Evolutionary conservation across 345 rosid genomes (phyloP).

Genomic region (Litchi chinensis): DNA sequence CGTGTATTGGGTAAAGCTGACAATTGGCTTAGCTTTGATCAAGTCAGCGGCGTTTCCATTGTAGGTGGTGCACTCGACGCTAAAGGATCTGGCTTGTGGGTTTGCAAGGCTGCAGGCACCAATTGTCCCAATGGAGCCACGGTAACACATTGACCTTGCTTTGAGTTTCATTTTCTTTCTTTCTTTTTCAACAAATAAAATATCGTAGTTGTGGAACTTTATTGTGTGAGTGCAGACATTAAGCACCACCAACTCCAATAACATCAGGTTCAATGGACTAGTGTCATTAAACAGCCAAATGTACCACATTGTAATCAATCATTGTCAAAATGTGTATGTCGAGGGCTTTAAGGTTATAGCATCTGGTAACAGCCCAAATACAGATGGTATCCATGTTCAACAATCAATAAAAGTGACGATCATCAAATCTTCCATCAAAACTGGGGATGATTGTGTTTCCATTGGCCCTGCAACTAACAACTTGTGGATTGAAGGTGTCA

Average conservation of each 20-base stretch:
- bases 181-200: no score
- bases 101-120: slow-evolving; percentile 9
- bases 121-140: slow-evolving; percentile 19
- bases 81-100: slow-evolving; percentile 14
- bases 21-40: slow-evolving; percentile 13
- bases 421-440: slow-evolving; percentile 15
- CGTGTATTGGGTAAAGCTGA: not conserved
- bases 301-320: slow-evolving; percentile 28
- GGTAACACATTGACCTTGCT: not conserved
- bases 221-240: slow-evolving; percentile 19
- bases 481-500: slow-evolving; percentile 23
- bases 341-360: slow-evolving; percentile 23
- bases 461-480: slow-evolving; percentile 28
- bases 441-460: slow-evolving; percentile 36
- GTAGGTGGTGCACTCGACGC: slow-evolving; percentile 23
- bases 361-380: slow-evolving; percentile 28
- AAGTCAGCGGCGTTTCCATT: slow-evolving; percentile 15
- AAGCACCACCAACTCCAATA: slow-evolving; percentile 24
- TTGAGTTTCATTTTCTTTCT: not conserved
- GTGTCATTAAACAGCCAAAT: slow-evolving; percentile 32
- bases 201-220: not conserved
- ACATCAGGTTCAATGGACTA: slow-evolving; percentile 16
- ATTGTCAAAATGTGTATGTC: slow-evolving; percentile 22
- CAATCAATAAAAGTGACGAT: slow-evolving; percentile 20
- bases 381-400: slow-evolving; percentile 35